phyloP scores from a whole-genome alignment of 768 basidiomycete species.

The Pleurotus djamor region DNA sequence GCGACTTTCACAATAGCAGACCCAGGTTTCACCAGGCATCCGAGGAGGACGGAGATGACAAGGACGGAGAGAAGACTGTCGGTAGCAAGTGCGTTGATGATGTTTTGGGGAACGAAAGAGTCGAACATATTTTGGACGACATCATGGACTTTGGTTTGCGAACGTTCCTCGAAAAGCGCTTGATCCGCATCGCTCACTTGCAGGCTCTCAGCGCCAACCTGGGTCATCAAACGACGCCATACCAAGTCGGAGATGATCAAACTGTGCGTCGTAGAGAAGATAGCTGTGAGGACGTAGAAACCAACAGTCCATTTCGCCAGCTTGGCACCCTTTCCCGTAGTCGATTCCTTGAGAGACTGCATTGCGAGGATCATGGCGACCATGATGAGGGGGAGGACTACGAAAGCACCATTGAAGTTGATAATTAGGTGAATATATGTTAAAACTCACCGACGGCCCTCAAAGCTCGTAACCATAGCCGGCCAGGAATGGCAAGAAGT shows the following conservation, averaged over 20 bases:
- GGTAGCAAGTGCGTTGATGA: background rate
- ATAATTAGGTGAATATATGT: background rate
- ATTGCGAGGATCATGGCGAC: background rate
- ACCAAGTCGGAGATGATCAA: background rate
- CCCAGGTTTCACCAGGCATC: background rate
- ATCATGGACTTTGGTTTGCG: background rate
- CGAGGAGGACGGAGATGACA: background rate
- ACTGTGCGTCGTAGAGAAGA: background rate
- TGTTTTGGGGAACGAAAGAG: background rate
- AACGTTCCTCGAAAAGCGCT: background rate
- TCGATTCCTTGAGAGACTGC: background rate
- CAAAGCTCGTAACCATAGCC: background rate
- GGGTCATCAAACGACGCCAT: background rate
- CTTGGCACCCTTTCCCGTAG: background rate
- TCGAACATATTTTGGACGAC: background rate
- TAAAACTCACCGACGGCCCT: background rate
- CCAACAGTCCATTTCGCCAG: background rate
- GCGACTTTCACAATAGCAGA: background rate
- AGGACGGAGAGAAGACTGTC: background rate
- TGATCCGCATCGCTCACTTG: background rate
- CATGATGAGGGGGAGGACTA: background rate
- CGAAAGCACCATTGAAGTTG: background rate
- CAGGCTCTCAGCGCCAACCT: background rate
- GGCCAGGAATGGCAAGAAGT: background rate
- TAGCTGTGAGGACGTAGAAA: background rate